A percentile compares a stretch with the other conserved stretches of the same genome.
Conservation (phyloP, 306 rosid species). For the Comarum palustre region DNA sequence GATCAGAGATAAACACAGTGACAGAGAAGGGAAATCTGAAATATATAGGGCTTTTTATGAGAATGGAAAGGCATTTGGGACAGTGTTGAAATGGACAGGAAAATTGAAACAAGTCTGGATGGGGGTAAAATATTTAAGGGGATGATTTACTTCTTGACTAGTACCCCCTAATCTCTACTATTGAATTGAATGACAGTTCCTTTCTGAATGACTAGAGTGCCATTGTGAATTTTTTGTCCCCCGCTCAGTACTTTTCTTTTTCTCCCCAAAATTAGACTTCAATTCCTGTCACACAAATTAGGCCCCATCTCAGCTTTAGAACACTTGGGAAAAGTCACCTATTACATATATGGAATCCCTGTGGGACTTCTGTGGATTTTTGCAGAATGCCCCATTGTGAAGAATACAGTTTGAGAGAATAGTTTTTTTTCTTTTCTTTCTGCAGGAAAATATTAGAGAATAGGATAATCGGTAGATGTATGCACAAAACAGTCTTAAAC, state of each 20-base stretch:
- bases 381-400: background rate
- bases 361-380: slow-evolving; percentile 9
- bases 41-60: slow-evolving; percentile 39
- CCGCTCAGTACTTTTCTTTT: background rate
- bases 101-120: slow-evolving; percentile 28
- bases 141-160: slow-evolving; percentile 51
- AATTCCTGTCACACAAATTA: slow-evolving; percentile 32
- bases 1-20: slow-evolving; percentile 17
- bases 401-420: background rate
- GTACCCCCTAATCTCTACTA: slow-evolving; percentile 11
- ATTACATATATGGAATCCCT: slow-evolving; percentile 8
- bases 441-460: background rate
- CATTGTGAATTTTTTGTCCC: slow-evolving; percentile 29
- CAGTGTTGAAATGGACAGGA: slow-evolving; percentile 50
- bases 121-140: slow-evolving; percentile 40
- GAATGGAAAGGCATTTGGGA: slow-evolving; percentile 35
- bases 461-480: background rate
- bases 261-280: slow-evolving; percentile 23
- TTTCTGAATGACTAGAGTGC: slow-evolving; percentile 42
- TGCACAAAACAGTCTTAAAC: too few species aligned
- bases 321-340: slow-evolving; percentile 8
- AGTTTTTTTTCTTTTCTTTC: too few species aligned
- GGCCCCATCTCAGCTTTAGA: slow-evolving; percentile 26
- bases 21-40: slow-evolving; percentile 1
- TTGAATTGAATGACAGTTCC: slow-evolving; percentile 69